Evolutionary conservation across 225 moss, liverwort and hornwort genomes (phyloP), one percentile per base, ranked within the genome.

Genomic region (Rhytidiadelphus loreus): DNA sequence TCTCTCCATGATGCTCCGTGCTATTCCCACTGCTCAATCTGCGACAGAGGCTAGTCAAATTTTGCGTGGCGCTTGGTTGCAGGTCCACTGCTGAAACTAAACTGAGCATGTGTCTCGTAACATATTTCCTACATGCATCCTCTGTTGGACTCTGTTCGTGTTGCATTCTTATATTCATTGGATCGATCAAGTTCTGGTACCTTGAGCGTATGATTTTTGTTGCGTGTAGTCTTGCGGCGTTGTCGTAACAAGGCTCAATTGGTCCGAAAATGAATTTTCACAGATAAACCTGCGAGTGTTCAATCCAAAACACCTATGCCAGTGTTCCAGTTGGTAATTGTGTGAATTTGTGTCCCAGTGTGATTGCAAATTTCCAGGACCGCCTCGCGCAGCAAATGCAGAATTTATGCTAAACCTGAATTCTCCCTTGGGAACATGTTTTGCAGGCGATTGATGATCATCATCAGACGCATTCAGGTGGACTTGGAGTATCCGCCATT

Each of bases 1-100:
- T 18, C 90, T 95, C 89, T 91, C 90, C 77, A 87, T 95, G 85
- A 91, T 88, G 90, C 94, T 93, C 86, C 96, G 96, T 82, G 86
- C 96, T 48, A 89, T 93, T 84, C 91, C 93, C 57, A 88, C 89
- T 50, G 93, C 93, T 53, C 84, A 93, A 84, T 91, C 99, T 57
- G 87, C 92, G 60, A 80, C 92, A 72, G 93, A 93, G 88, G 97
- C 97, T 48, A 87, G 24, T 77, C 87, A 92, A 62, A 81, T 89
- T 72, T 83, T 93, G 80, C 95, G 96, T 29, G 84, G 90, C 59
- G 93, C 76, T 82, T 99, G 97, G 95, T 91, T 96, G 88, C 92
- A 93, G 94, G 94, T 94, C 66, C 52, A 53, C 43, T 63, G 55
- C 35, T 60, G 60, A 86, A 84, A 63, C 71, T 44, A 77, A 60